Evolutionary conservation across 179 eudicot genomes (phyloP).

Genomic region (Monotropa hypopitys): DNA sequence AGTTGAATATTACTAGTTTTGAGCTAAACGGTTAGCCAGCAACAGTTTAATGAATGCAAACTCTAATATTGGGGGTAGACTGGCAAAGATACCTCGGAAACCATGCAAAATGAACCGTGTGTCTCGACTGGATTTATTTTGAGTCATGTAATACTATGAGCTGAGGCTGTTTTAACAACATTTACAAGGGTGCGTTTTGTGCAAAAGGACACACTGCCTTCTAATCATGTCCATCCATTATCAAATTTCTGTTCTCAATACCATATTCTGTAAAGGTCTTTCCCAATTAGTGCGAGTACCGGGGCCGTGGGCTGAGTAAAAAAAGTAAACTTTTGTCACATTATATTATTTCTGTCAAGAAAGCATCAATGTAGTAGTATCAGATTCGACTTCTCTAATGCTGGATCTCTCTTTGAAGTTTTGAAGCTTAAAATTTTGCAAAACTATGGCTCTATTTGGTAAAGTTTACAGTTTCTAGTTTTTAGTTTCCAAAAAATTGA

Average conservation of each 20-base stretch:
- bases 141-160: background rate
- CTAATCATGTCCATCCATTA: background rate
- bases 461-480: too few species aligned
- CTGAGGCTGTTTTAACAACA: background rate
- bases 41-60: background rate
- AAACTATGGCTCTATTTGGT: too few species aligned
- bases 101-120: background rate
- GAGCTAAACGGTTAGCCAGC: background rate
- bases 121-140: background rate
- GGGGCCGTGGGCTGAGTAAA: background rate
- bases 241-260: background rate
- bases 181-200: background rate
- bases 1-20: background rate
- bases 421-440: background rate
- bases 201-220: background rate
- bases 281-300: background rate
- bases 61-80: background rate
- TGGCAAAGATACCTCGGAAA: background rate
- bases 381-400: background rate
- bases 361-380: background rate
- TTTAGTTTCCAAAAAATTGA: too few species aligned
- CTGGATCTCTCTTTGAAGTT: background rate
- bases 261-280: background rate
- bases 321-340: background rate
- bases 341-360: background rate